Evolutionary conservation across 2,329 filamentous ascomycete species (phyloP), one percentile per base, ranked within the genome.

Genomic region (Cadophora gregata): DNA sequence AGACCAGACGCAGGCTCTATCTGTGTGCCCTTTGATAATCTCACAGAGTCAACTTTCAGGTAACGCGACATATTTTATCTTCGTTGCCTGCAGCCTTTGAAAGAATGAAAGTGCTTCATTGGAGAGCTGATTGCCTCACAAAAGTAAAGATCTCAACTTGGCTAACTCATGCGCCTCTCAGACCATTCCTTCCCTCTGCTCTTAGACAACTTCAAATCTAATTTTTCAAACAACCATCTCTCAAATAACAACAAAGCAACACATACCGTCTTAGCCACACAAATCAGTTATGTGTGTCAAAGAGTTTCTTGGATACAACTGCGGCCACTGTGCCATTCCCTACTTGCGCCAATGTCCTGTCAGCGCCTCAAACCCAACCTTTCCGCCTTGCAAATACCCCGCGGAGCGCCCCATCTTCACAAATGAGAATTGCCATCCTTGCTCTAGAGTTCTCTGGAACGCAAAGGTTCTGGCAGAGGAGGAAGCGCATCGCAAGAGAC

Each of bases 291-390:
- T 85, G 83, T 85, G 83, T 70, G 78, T 83, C 73, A 75, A 77
- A 36, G 81, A 83, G 71, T 83, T 77, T 69, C 72, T 82, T 56
- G 79, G 78, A 62, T 85, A 83, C 73, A 79, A 75, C 38, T 85
- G 83, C 72, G 83, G 82, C 19, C 83, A 85, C 74, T 80, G 79
- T 58, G 80, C 79, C 7, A 48, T 79, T 4, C 75, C 78, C 0
- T 75, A 80, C 12, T 75, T 82, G 56, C 78, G 80, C 0, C 74
- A 77, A 2, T 85, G 83, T 67, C 83, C 83, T 6, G 12, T 74
- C 14, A 66, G 71, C 5, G 21, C 48, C 4, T 69, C 66, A n/a
- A 75, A 73, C 47, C 66, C 65, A 3, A 59, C 60, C 19, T 77
- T 70, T 29, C 75, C 74, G n/a, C 45, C 64, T 1, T 77, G 76